Evolutionary conservation across 768 basidiomycete genomes (phyloP).

Genomic region (Pleurotus djamor): DNA sequence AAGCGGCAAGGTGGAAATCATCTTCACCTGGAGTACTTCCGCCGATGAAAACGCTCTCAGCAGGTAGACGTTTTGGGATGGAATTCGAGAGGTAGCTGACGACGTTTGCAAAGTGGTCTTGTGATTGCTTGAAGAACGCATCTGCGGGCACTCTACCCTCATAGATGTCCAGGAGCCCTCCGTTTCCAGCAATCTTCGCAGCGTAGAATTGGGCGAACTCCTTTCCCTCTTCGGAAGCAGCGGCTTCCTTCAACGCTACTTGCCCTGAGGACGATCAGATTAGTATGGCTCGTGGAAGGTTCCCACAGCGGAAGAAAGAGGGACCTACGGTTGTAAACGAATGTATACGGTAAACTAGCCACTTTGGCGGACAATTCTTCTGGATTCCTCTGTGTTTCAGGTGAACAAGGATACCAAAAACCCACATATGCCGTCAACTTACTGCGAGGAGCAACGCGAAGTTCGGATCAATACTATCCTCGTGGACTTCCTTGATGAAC

Average conservation of each 20-base stretch:
- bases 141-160: constrained; percentile 30
- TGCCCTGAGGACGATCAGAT: constrained; percentile 35
- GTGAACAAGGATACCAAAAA: neutral
- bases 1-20: constrained; percentile 53
- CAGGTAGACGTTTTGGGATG: constrained; percentile 37
- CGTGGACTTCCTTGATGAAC: constrained; percentile 39
- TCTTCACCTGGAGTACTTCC: constrained; percentile 47
- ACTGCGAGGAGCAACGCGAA: constrained; percentile 41
- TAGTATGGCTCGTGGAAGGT: neutral
- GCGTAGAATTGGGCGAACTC: constrained; percentile 42
- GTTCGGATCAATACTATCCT: constrained; percentile 49
- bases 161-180: constrained; percentile 37
- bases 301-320: neutral
- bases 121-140: constrained; percentile 36
- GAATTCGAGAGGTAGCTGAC: constrained; percentile 32
- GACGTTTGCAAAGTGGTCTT: constrained; percentile 34
- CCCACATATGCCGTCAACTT: constrained; percentile 10
- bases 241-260: constrained; percentile 33
- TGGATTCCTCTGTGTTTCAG: constrained; percentile 35
- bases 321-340: constrained; percentile 37
- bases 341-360: constrained; percentile 26
- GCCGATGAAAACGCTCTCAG: constrained; percentile 40
- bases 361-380: constrained; percentile 40
- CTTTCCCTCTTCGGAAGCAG: constrained; percentile 27
- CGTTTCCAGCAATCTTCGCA: constrained; percentile 35